Evolutionary conservation across 164 flowering plant genomes (phyloP).

Genomic region (Umbilicus rupestris): DNA sequence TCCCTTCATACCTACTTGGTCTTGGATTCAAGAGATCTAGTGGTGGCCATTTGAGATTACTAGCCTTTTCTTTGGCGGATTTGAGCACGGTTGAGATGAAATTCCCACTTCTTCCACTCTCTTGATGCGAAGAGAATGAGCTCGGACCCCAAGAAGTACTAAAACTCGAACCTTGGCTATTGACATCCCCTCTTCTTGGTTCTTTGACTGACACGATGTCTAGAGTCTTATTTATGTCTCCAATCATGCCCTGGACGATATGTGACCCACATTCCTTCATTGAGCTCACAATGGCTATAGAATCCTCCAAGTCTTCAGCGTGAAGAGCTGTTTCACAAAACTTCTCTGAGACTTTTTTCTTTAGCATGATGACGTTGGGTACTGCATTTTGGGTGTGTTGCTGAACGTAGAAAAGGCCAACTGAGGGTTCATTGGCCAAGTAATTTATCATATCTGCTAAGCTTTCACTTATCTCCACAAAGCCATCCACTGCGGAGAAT

Average conservation of each 20-base stretch:
- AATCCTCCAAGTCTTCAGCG: slow-evolving; percentile 72
- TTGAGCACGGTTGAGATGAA: slow-evolving; percentile 53
- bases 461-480: slow-evolving; percentile 54
- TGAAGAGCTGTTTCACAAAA: slow-evolving; percentile 52
- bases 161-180: slow-evolving; percentile 19
- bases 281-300: slow-evolving; percentile 53
- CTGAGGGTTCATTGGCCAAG: slow-evolving; percentile 88
- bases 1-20: slow-evolving; percentile 15
- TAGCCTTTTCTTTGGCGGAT: slow-evolving; percentile 58
- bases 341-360: slow-evolving; percentile 36
- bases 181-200: slow-evolving; percentile 47
- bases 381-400: slow-evolving; percentile 71
- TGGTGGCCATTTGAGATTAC: slow-evolving; percentile 51
- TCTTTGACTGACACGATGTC: slow-evolving; percentile 42
- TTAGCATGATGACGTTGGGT: slow-evolving; percentile 51
- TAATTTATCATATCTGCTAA: slow-evolving; percentile 75
- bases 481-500: slow-evolving; percentile 58
- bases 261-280: slow-evolving; percentile 69
- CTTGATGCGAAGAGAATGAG: slow-evolving; percentile 15
- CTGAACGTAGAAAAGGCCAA: slow-evolving; percentile 83
- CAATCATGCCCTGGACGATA: slow-evolving; percentile 63
- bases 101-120: slow-evolving; percentile 21
- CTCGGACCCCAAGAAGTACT: slow-evolving; percentile 38
- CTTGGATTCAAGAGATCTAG: slow-evolving; percentile 25
- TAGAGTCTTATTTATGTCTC: slow-evolving; percentile 59